Percentiles rank a stretch among this genome's conserved stretches.
Evolutionary conservation across 2,329 filamentous ascomycete genomes (phyloP).

Genomic region (Fusarium incarnatum): DNA sequence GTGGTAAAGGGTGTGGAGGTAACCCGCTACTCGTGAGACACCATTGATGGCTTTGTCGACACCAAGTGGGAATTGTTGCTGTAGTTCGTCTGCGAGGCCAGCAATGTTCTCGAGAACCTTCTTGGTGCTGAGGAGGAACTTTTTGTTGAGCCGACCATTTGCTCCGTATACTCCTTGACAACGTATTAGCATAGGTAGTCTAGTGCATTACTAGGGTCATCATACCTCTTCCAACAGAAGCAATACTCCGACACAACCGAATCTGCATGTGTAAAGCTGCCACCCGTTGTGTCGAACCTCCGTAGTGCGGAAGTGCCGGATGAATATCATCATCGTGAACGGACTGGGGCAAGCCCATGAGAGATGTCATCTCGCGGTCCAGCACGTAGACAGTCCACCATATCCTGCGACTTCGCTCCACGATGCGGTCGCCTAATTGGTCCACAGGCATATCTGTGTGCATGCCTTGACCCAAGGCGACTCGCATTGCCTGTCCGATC

Average conservation of each 20-base stretch:
- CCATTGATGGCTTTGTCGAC: conserved; percentile 49
- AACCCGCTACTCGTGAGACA: conserved; percentile 48
- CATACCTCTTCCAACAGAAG: conserved; percentile 49
- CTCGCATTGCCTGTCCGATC: conserved; percentile 61
- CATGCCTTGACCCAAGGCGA: conserved; percentile 62
- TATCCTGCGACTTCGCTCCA: conserved; percentile 60
- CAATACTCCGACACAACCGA: conserved; percentile 47
- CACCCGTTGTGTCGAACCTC: conserved; percentile 43
- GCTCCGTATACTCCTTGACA: conserved; percentile 47
- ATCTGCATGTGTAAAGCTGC: conserved; percentile 51
- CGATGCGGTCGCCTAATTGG: conserved; percentile 54
- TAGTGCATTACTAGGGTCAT: rapidly evolving
- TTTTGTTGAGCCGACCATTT: conserved; percentile 47
- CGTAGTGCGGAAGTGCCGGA: conserved; percentile 52
- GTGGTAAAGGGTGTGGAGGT: conserved; percentile 51
- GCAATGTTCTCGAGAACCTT: conserved; percentile 48
- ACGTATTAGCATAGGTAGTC: background rate
- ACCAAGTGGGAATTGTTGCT: conserved; percentile 47
- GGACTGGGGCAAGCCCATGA: conserved; percentile 64
- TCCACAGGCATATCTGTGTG: conserved; percentile 62
- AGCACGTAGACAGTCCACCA: conserved; percentile 68
- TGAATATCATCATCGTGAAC: conserved; percentile 64
- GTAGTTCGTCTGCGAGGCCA: conserved; percentile 47
- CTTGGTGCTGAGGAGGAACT: conserved; percentile 50
- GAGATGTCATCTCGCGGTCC: conserved; percentile 64